Evolutionary conservation across 129 eudicot species (phyloP), one percentile per base, ranked within the genome.

Genomic region (Flaveria brownii): DNA sequence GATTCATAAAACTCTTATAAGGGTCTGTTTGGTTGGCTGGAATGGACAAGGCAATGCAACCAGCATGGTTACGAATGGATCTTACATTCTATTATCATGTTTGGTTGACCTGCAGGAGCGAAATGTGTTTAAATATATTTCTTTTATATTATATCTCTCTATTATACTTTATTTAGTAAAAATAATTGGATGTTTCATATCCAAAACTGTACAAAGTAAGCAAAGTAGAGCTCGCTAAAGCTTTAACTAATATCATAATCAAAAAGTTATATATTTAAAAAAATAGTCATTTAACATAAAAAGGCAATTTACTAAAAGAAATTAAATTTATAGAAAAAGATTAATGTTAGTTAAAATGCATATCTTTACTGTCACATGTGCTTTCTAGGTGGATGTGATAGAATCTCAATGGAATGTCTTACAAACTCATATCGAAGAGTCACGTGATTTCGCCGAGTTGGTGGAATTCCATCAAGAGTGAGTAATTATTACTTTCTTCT

Each of bases 391-490:
- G 75, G 98, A 94, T 54, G 99, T 94, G 61, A 94, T 94, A 73
- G 99, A 94, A 84, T 94, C 99, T 28, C 99, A 94, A 81, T 94
- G 99, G 99, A 94, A 94, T 62, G 90, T 91, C 43, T 76, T 94
- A 81, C 99, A 94, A 89, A 80, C 89, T 55, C 99, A 91, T 80
- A 94, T 94, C 69, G 90, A 94, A 57, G 90, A 91, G 70, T 94
- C 99, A 50, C 94, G 78, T 28, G 99, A 94, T 89, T 94, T 94
- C 25, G 91, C 97, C 15, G 93, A 94, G 78, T 79, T 94, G 36
- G 99, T 89, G 50, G 92, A 88, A 75, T 94, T 88, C 79, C 99
- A 94, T 84, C 99, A 89, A 86, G 97, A 94, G 99, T 94, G 86
- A 86, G 97, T 69, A 73, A 68, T 46, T 9, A 26, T 54, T 68